Evolutionary conservation across 2,329 filamentous ascomycete genomes (phyloP), one percentile per base, ranked within the genome.

Genomic region (Aspergillus proliferans): DNA sequence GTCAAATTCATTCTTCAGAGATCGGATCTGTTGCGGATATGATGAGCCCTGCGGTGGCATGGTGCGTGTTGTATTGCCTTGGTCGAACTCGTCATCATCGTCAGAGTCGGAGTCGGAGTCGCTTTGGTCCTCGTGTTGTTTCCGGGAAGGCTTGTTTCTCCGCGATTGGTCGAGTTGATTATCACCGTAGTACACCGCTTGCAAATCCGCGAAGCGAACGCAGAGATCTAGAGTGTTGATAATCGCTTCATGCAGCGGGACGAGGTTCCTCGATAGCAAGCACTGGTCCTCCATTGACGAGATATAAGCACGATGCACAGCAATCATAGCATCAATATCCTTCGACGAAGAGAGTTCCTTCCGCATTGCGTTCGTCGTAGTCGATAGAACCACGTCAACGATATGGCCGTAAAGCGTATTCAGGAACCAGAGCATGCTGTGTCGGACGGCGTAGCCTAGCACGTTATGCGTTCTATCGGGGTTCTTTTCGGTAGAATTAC

Each of bases 251-350:
- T 82, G 78, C 33, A 96, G 86, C 0, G 86, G 84, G 14, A 77
- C 75, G 3, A 95, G 70, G 47, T 84, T 85, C 14, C 76, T 71
- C 0, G 85, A 82, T 0, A 94, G 77, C 21, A 93, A 79, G 8
- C 86, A 82, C 54, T 88, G 83, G 28, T 83, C 79, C 48, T 84
- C 73, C 9, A 93, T 71, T 2, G 77, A 77, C 41, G 75, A 76
- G 41, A 86, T 71, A 59, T 86, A 92, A 0, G 67, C 64, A 4
- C 79, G 70, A 63, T 95, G 90, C 1, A 84, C 76, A 1, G 70
- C 69, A 22, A 90, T 83, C 87, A 96, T 94, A 22, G 79, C 79
- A 62, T 96, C 89, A 8, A 96, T 82, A 56, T 92, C 88, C 22
- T 78, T 75, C 0, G 88, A 82, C 5, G 72, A 70, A 12, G 70